These are phyloP conservation scores for Picochlorum sp. DNA, from an alignment of 139 green algal genomes.

Conservation along the genomic window DNA sequence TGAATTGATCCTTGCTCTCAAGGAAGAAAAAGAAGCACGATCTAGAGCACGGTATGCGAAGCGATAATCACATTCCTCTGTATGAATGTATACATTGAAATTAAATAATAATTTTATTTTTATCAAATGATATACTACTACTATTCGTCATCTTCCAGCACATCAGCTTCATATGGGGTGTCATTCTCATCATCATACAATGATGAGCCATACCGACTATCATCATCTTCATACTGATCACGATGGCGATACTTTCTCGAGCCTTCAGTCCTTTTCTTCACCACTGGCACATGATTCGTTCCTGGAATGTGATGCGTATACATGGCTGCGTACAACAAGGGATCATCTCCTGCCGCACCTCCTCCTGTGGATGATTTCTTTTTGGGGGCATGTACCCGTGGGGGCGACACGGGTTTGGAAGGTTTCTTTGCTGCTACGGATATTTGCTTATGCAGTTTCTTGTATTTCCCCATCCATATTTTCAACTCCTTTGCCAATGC, in stretches of 20 bases:
- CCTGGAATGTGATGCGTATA: too few relatives aligned
- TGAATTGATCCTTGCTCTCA: slow-evolving; percentile 56
- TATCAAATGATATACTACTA: not conserved
- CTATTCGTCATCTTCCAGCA: slow-evolving; percentile 1
- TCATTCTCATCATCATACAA: not conserved
- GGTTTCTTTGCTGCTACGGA: too few relatives aligned
- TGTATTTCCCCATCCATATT: not conserved
- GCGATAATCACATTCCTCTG: not conserved
- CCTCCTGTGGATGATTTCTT: too few relatives aligned
- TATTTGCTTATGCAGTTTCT: too few relatives aligned
- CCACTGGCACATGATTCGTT: too few relatives aligned
- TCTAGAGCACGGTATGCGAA: not conserved
- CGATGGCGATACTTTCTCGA: too few relatives aligned
- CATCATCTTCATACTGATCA: too few relatives aligned
- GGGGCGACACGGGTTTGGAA: too few relatives aligned
- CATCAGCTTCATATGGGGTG: not conserved
- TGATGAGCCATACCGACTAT: not conserved
- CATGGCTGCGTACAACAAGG: too few relatives aligned
- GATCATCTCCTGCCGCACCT: too few relatives aligned
- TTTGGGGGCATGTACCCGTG: too few relatives aligned
- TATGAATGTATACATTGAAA: not conserved
- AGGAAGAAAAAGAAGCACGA: slow-evolving; percentile 26
- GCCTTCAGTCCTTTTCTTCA: too few relatives aligned
- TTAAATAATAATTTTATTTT: not conserved
- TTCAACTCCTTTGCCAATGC: not conserved